Evolutionary conservation across 108 stramenopile genomes (phyloP).

Genomic region (Skeletonema potamos): DNA sequence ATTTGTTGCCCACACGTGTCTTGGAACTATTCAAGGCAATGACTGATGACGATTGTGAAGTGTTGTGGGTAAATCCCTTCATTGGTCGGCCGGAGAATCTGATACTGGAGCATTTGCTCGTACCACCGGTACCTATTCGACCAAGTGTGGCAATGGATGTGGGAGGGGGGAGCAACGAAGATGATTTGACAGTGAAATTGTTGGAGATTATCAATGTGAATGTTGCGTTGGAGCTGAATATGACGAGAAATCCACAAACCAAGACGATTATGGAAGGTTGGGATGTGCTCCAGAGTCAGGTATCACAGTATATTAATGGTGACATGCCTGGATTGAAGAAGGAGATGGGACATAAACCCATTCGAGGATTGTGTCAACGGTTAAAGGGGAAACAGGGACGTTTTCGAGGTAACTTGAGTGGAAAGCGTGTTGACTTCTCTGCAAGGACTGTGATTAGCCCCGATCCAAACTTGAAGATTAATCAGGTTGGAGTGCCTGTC

Average conservation of each 20-base stretch:
- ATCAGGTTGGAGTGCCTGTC: slow-evolving; percentile 98
- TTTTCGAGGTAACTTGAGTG: slow-evolving; percentile 96
- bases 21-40: slow-evolving; percentile 88
- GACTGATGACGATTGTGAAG: slow-evolving; percentile 92
- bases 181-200: slow-evolving; percentile 98
- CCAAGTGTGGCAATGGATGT: slow-evolving; percentile 97
- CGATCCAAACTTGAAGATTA: slow-evolving; percentile 93
- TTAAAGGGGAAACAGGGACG: slow-evolving; percentile 97
- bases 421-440: slow-evolving; percentile 98
- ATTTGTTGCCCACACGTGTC: slow-evolving; percentile 78
- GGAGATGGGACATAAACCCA: slow-evolving; percentile 90
- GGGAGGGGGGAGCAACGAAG: slow-evolving; percentile 96
- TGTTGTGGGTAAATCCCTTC: slow-evolving; percentile 90
- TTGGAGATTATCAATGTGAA: slow-evolving; percentile 98
- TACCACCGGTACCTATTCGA: slow-evolving; percentile 99
- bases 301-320: slow-evolving; percentile 96
- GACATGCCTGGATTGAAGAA: slow-evolving; percentile 93
- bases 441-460: slow-evolving; percentile 98
- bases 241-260: slow-evolving; percentile 87
- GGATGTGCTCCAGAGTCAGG: slow-evolving; percentile 96
- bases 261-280: slow-evolving; percentile 96
- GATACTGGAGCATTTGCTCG: slow-evolving; percentile 88
- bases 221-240: slow-evolving; percentile 84
- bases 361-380: slow-evolving; percentile 95
- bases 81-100: slow-evolving; percentile 96